Percentiles rank a stretch among this genome's conserved stretches.
Evolutionary conservation across 176 grass and related monocot species (phyloP).

Genomic region (Hsuehochloa calcarea): DNA sequence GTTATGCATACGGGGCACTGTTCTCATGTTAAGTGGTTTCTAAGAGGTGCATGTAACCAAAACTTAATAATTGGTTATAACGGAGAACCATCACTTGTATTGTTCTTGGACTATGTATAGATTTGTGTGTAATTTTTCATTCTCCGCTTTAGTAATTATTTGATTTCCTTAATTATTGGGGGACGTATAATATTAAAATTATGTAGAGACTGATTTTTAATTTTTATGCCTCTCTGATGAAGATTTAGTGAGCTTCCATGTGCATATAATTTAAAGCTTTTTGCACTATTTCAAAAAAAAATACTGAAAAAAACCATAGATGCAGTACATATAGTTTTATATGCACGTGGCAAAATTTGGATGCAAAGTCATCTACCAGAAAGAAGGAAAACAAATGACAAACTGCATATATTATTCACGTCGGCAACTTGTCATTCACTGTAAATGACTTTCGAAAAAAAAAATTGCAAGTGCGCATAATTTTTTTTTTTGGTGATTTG

Average conservation of each 20-base stretch:
- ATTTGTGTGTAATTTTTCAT: not conserved
- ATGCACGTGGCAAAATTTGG: not conserved
- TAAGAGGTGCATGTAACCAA: not conserved
- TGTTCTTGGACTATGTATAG: not conserved
- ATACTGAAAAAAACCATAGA: not conserved
- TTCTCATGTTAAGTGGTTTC: not conserved
- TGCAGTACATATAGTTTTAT: not conserved
- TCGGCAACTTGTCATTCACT: no score
- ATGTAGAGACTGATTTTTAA: not conserved
- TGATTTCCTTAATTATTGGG: not conserved
- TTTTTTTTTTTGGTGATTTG: not conserved
- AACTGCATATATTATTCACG: no score
- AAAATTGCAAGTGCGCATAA: not conserved
- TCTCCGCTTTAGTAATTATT: not conserved
- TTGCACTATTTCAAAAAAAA: not conserved
- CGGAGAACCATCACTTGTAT: not conserved
- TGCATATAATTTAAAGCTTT: not conserved
- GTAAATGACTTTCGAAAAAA: not conserved
- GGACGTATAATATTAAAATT: not conserved
- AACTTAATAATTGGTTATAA: not conserved
- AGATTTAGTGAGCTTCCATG: not conserved
- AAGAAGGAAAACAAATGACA: not conserved
- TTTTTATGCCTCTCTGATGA: not conserved
- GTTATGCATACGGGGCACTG: slow-evolving; percentile 10
- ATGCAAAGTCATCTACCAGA: not conserved